Percentiles rank a stretch among this genome's conserved stretches.
phyloP scores from a whole-genome alignment of 345 rosid genomes.

The Corymbia maculata region DNA sequence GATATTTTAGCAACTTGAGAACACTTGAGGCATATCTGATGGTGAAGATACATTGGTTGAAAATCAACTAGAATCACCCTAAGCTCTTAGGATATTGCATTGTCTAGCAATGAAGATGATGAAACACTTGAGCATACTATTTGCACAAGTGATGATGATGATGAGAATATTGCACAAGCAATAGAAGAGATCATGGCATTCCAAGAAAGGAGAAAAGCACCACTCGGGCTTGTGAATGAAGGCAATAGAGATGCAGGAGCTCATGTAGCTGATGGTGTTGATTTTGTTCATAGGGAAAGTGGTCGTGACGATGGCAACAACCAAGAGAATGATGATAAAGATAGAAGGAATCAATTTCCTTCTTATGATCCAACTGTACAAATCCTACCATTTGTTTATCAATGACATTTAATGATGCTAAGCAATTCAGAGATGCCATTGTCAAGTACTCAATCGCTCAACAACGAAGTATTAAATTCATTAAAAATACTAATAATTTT shows the following conservation, averaged over 20 bases:
- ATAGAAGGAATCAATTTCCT: background rate
- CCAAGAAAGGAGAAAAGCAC: background rate
- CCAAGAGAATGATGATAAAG: background rate
- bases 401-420: background rate
- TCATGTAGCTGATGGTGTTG: accelerated
- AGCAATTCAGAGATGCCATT: background rate
- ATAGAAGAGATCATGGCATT: background rate
- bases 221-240: background rate
- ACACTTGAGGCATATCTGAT: accelerated
- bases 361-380: background rate
- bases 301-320: accelerated
- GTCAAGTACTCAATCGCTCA: background rate
- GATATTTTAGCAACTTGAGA: background rate
- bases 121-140: background rate
- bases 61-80: background rate
- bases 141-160: background rate
- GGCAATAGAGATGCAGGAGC: background rate
- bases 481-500: background rate
- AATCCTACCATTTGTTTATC: accelerated
- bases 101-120: background rate
- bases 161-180: background rate
- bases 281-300: too few species aligned
- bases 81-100: background rate
- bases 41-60: background rate
- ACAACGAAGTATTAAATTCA: background rate